Base-by-base conservation (phyloP, 164 flowering plant genomes). In the Vitis amurensis region DNA sequence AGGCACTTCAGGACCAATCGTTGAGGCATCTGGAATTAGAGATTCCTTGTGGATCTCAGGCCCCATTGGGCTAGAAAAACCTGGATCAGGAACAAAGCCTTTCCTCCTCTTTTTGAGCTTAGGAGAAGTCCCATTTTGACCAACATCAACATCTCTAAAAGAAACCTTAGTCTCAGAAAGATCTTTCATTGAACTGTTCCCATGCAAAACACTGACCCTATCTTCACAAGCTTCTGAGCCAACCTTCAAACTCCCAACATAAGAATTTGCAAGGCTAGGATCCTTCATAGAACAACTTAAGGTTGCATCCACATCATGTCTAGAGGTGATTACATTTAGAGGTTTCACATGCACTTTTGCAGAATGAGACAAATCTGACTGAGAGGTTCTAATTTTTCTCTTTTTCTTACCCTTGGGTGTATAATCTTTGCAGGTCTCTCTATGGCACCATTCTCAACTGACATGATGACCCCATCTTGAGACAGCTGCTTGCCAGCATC, bases 391-490 rank as follows among this genome's bases (percentile, higher is more conserved):
- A 53, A 12, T 50, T 71, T 68, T 68, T 67, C 67, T 74, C 70
- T 74, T 71, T 55, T 62, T 64, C 47, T 14, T 60, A 59, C 14
- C 29, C 8, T 55, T 63, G n/a, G 70, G 50, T 44, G 58, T 48
- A 61, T 51, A 52, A 30, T 61, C 70, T 62, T n/a, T 4, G 67
- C 30, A 62, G 68, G 63, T 52, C 72, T 76, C 68, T 73, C 65
- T 1, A 6, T 51, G n/a, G 61, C 56, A 70, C 15, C 63, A 52
- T 69, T 65, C 62, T 66, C 70, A 19, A 11, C 13, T 14, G 58
- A 64, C 16, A 31, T 16, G 31, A 63, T 29, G 13, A 4, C 50
- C 16, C 16, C 64, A 47, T 62, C 30, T 15, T 57, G 30, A 56
- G 57, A 53, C 55, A 51, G 13, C 64, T 73, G 71, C 52, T 58